These are phyloP conservation scores for Cordyceps javanica DNA, from an alignment of 2,329 filamentous ascomycete species.

Conservation along the genomic window DNA sequence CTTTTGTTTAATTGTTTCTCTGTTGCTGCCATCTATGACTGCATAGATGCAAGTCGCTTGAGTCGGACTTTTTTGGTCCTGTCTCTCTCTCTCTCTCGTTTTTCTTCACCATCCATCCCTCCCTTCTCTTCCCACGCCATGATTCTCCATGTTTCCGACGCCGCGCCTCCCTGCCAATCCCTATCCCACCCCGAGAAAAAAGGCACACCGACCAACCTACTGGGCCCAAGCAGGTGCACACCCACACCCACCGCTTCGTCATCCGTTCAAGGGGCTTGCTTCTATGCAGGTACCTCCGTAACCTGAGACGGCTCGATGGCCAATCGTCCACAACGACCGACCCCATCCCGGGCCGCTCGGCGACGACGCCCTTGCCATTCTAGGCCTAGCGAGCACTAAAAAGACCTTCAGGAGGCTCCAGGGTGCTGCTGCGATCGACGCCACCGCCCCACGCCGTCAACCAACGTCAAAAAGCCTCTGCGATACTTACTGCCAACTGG, in stretches of 20 bases:
- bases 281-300: slow-evolving; percentile 23
- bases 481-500: too few species aligned
- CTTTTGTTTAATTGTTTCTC: background rate
- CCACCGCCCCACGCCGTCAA: slow-evolving; percentile 5
- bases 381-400: slow-evolving; percentile 2
- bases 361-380: background rate
- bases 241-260: slow-evolving; percentile 1
- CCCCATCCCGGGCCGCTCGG: slow-evolving; percentile 5
- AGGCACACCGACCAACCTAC: too few species aligned
- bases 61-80: too few species aligned
- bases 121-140: background rate
- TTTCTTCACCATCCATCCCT: background rate
- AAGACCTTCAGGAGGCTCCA: background rate
- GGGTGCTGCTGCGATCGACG: slow-evolving; percentile 9
- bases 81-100: too few species aligned
- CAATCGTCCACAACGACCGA: slow-evolving; percentile 22
- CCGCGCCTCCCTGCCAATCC: background rate
- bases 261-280: slow-evolving; percentile 13
- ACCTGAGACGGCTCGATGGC: slow-evolving; percentile 28
- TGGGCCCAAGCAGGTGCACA: too few species aligned
- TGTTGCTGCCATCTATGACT: too few species aligned
- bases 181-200: background rate
- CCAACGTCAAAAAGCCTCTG: too few species aligned
- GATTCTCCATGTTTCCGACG: background rate
- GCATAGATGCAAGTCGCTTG: too few species aligned